phyloP scores from a whole-genome alignment of 192 early-diverging fungal genomes.

The Gaertneriomyces semiglobifer region DNA sequence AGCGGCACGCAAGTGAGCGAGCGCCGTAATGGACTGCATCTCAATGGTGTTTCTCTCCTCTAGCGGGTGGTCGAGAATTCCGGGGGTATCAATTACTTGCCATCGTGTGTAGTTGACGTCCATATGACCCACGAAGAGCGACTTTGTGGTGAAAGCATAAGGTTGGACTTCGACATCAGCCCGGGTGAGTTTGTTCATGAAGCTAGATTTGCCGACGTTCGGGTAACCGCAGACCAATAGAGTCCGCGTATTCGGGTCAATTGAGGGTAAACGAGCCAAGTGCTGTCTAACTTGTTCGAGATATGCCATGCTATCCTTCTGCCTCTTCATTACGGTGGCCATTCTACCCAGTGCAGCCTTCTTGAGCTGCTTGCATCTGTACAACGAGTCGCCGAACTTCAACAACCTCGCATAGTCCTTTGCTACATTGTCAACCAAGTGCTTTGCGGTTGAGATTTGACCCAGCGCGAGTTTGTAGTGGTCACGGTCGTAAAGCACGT shows the following conservation, averaged over 20 bases:
- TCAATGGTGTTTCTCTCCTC: slow-evolving; percentile 99
- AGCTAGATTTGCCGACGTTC: slow-evolving; percentile 98
- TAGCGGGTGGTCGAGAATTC: slow-evolving; percentile 98
- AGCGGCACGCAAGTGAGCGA: slow-evolving; percentile 94
- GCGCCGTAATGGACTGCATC: slow-evolving; percentile 99
- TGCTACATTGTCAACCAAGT: slow-evolving; percentile 93
- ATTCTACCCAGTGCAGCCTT: slow-evolving; percentile 95
- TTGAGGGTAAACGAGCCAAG: slow-evolving; percentile 94
- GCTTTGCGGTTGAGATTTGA: slow-evolving; percentile 96
- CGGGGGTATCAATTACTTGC: slow-evolving; percentile 99
- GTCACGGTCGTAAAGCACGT: slow-evolving; percentile 99
- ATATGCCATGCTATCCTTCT: slow-evolving; percentile 95
- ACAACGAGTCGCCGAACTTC: slow-evolving; percentile 99
- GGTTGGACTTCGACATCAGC: slow-evolving; percentile 99
- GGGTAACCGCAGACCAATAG: slow-evolving; percentile 98
- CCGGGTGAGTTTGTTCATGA: slow-evolving; percentile 98
- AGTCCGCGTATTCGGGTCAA: slow-evolving; percentile 99
- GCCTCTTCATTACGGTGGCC: slow-evolving; percentile 99
- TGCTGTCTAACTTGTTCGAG: slow-evolving; percentile 99
- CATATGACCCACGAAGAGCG: slow-evolving; percentile 99
- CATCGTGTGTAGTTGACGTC: slow-evolving; percentile 99
- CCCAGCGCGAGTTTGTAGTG: slow-evolving; percentile 99
- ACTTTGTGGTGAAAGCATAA: slow-evolving; percentile 99
- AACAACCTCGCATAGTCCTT: slow-evolving; percentile 96
- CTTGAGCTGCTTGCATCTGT: slow-evolving; percentile 99